A percentile compares a stretch with the other conserved stretches of the same genome.
Evolutionary conservation across 106 monocot species (phyloP).

Genomic region (Hemerocallis citrina): DNA sequence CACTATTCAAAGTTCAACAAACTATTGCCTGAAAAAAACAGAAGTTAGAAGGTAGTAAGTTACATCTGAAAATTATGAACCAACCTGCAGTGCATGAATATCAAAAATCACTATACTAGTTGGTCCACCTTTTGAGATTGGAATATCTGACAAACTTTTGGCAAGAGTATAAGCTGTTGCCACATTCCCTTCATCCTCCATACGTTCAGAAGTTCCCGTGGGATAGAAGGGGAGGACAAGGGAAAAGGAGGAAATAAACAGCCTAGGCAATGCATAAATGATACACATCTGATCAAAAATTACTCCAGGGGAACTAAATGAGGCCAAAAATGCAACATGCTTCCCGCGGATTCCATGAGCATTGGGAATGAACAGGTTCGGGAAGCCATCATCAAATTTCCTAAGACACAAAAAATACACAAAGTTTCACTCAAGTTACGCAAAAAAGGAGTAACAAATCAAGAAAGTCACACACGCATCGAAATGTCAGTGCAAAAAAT

Average conservation of each 20-base stretch:
- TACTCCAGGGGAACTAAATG: slow-evolving; percentile 90
- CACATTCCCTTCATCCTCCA: slow-evolving; percentile 98
- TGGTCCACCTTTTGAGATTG: slow-evolving; percentile 92
- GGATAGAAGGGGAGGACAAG: slow-evolving; percentile 92
- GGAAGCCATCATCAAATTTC: slow-evolving; percentile 86
- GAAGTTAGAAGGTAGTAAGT: background rate
- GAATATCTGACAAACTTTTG: slow-evolving; percentile 85
- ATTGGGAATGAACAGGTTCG: slow-evolving; percentile 81
- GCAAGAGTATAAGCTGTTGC: slow-evolving; percentile 91
- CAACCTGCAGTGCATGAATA: slow-evolving; percentile 94
- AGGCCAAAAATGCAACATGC: slow-evolving; percentile 90
- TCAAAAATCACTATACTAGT: slow-evolving; percentile 86
- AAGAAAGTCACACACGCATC: background rate
- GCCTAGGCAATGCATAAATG: slow-evolving; percentile 80
- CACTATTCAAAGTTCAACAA: background rate
- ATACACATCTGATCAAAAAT: slow-evolving; percentile 95
- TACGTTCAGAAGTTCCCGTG: slow-evolving; percentile 82
- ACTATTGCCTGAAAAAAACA: background rate
- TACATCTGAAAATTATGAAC: background rate
- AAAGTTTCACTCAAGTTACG: background rate
- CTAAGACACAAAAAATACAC: slow-evolving; percentile 20
- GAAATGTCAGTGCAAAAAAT: background rate
- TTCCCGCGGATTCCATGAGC: slow-evolving; percentile 86
- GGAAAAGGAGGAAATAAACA: slow-evolving; percentile 90
- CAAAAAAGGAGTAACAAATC: background rate